Percentiles rank a stretch among this genome's conserved stretches.
These are phyloP conservation scores for Rhodamnia argentea DNA, from an alignment of 345 rosid genomes.

Conservation along the genomic window DNA sequence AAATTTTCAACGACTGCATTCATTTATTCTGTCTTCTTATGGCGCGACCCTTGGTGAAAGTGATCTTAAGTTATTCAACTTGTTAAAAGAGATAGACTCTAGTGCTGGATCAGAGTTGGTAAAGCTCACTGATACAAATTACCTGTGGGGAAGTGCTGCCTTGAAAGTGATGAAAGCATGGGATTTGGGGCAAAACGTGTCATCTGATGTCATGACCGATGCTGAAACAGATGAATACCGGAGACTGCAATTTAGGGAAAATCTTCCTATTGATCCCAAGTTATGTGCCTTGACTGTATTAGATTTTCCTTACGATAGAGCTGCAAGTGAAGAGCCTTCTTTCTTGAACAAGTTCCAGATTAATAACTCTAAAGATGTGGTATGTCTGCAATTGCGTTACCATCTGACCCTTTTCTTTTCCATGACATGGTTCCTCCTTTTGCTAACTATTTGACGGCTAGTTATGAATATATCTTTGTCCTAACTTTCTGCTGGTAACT, in stretches of 20 bases:
- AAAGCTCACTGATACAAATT: constrained; percentile 37
- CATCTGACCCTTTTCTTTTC: constrained; percentile 7
- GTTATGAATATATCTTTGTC: background rate
- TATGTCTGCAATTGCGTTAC: background rate
- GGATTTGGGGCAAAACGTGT: constrained; percentile 28
- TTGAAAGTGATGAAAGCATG: constrained; percentile 41
- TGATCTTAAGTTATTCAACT: constrained; percentile 61
- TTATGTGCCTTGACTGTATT: constrained; percentile 58
- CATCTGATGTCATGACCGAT: constrained; percentile 19
- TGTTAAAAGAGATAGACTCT: constrained; percentile 55
- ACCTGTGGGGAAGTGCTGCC: constrained; percentile 78
- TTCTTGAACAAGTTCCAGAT: background rate
- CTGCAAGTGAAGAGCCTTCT: constrained; percentile 7
- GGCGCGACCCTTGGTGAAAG: constrained; percentile 68
- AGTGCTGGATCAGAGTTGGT: constrained; percentile 20
- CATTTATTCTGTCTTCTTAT: constrained; percentile 75
- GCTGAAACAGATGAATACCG: constrained; percentile 37
- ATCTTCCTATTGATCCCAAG: constrained; percentile 70
- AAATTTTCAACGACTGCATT: constrained; percentile 53
- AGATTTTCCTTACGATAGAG: constrained; percentile 59
- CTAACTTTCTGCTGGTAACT: background rate
- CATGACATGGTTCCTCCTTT: constrained; percentile 10
- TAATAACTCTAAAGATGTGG: background rate
- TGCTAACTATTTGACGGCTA: constrained; percentile 41
- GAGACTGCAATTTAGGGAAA: constrained; percentile 63